Percentiles rank a stretch among this genome's conserved stretches.
These are phyloP conservation scores for Ogataea angusta DNA, from an alignment of 805 yeast genomes.

Conservation along the genomic window DNA sequence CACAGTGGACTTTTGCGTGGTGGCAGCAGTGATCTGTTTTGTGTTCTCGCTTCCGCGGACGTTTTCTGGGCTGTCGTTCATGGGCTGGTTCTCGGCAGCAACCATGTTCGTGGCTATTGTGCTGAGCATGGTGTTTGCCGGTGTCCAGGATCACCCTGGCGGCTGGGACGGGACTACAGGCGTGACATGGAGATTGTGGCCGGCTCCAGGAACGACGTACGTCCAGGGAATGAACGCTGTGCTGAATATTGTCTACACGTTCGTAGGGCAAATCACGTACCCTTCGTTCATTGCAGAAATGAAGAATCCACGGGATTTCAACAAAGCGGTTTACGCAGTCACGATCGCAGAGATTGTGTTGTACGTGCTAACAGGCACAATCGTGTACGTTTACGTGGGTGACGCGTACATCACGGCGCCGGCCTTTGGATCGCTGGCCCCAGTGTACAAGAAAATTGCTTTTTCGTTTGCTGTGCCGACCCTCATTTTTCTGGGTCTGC, in stretches of 20 bases:
- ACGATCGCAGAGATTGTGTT: constrained; percentile 47
- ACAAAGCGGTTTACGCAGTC: constrained; percentile 51
- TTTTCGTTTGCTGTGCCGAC: constrained; percentile 64
- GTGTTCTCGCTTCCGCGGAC: constrained; percentile 55
- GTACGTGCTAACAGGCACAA: constrained; percentile 54
- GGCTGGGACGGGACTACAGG: constrained; percentile 35
- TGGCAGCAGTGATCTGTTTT: constrained; percentile 47
- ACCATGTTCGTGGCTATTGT: constrained; percentile 59
- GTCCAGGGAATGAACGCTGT: constrained; percentile 54
- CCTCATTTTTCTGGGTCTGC: constrained; percentile 50
- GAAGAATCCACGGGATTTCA: constrained; percentile 55
- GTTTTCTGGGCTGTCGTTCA: constrained; percentile 46
- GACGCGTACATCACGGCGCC: constrained; percentile 53
- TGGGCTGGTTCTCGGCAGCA: constrained; percentile 51
- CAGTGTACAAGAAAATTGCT: constrained; percentile 48
- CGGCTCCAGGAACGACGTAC: constrained; percentile 49
- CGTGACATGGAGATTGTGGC: constrained; percentile 46
- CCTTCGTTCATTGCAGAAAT: constrained; percentile 61
- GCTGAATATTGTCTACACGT: constrained; percentile 58
- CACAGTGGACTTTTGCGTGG: constrained; percentile 50
- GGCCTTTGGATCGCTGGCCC: constrained; percentile 51
- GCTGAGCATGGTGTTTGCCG: constrained; percentile 51
- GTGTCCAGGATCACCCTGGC: constrained; percentile 47
- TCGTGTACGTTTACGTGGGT: constrained; percentile 58
- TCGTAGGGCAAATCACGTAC: constrained; percentile 62